A percentile compares a stretch with the other conserved stretches of the same genome.
Conservation (phyloP, 2,329 filamentous ascomycete species). For the Tolypocladium nubicola region DNA sequence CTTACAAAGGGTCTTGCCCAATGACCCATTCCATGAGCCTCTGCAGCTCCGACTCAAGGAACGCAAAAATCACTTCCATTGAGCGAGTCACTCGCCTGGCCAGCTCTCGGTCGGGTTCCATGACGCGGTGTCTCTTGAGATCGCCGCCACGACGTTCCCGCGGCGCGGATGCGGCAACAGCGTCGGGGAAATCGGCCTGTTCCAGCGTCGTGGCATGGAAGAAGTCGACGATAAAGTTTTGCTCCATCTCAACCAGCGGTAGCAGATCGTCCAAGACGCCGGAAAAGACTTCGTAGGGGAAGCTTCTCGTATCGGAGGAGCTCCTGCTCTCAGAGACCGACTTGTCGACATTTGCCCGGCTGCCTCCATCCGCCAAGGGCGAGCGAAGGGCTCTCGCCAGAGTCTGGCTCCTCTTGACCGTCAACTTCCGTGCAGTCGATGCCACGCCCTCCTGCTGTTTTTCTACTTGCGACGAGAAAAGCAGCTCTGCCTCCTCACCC, state of each 20-base stretch:
- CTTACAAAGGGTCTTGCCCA: constrained; percentile 69
- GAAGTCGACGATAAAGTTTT: constrained; percentile 95
- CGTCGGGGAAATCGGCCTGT: constrained; percentile 72
- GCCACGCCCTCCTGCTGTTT: constrained; percentile 75
- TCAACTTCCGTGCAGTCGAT: constrained; percentile 75
- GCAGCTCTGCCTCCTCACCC: constrained; percentile 68
- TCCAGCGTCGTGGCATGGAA: constrained; percentile 88
- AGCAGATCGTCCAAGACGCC: constrained; percentile 72
- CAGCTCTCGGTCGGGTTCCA: constrained; percentile 80
- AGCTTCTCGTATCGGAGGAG: constrained; percentile 52
- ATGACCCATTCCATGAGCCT: constrained; percentile 76
- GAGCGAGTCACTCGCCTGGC: constrained; percentile 75
- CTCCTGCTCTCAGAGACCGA: constrained; percentile 52
- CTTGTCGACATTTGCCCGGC: constrained; percentile 42
- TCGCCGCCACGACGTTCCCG: constrained; percentile 62
- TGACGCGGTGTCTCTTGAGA: constrained; percentile 61
- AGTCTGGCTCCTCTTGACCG: constrained; percentile 88
- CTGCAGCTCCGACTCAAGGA: constrained; percentile 69
- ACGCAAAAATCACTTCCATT: constrained; percentile 82
- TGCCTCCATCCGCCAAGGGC: constrained; percentile 51
- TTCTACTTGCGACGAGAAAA: constrained; percentile 78
- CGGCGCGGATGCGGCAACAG: constrained; percentile 55
- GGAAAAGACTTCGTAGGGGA: constrained; percentile 73
- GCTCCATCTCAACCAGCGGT: constrained; percentile 79
- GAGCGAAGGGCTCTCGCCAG: constrained; percentile 63